Percentiles rank a stretch among this genome's conserved stretches.
Conservation (phyloP, 2,329 filamentous ascomycete species). For the Shiraia sp. region DNA sequence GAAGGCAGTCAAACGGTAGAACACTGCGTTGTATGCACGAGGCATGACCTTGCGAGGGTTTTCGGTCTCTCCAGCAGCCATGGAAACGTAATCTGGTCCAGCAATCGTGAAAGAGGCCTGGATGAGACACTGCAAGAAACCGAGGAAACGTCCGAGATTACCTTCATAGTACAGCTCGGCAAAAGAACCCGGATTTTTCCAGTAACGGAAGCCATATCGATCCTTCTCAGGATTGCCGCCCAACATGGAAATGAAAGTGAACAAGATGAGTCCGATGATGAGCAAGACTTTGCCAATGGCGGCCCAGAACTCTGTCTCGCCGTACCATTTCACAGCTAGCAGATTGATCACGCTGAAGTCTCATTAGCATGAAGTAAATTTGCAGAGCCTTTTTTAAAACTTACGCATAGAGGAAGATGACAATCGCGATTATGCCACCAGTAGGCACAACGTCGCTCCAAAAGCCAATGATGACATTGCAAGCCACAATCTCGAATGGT, state of each 20-base stretch:
- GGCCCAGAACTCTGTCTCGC: slow-evolving; percentile 70
- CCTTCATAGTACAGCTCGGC: slow-evolving; percentile 66
- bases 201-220: slow-evolving; percentile 53
- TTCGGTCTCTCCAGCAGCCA: slow-evolving; percentile 54
- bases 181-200: slow-evolving; percentile 69
- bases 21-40: slow-evolving; percentile 75
- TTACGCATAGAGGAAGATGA: slow-evolving; percentile 62
- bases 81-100: slow-evolving; percentile 55
- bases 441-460: slow-evolving; percentile 62
- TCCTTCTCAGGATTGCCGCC: slow-evolving; percentile 73
- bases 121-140: slow-evolving; percentile 76
- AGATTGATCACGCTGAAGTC: slow-evolving; percentile 62
- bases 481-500: slow-evolving; percentile 66
- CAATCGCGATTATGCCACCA: slow-evolving; percentile 64
- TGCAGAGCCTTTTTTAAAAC: slow-evolving; percentile 19
- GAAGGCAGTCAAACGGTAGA: slow-evolving; percentile 75
- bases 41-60: slow-evolving; percentile 61
- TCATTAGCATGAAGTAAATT: slow-evolving; percentile 10
- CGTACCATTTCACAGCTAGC: slow-evolving; percentile 58
- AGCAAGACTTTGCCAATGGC: slow-evolving; percentile 62
- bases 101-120: slow-evolving; percentile 56
- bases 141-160: slow-evolving; percentile 70
- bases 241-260: slow-evolving; percentile 80
- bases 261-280: slow-evolving; percentile 52
- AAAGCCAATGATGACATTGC: slow-evolving; percentile 47